Conservation (phyloP, 2,329 filamentous ascomycete genomes). For the Alternaria incomplexa region DNA sequence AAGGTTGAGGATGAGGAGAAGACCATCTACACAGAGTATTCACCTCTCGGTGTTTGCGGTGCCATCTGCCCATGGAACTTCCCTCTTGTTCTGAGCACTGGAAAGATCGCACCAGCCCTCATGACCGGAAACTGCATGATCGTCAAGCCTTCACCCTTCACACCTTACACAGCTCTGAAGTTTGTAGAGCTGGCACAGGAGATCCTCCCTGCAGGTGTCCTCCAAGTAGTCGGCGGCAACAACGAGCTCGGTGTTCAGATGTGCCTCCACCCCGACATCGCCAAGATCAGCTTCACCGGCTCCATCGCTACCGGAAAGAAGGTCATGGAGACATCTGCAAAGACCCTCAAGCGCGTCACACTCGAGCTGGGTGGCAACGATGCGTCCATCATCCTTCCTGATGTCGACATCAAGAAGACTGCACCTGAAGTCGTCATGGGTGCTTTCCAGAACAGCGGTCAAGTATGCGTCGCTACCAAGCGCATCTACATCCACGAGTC, state of each 20-base stretch:
- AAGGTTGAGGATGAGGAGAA: slow-evolving; percentile 54
- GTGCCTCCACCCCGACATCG: slow-evolving; percentile 64
- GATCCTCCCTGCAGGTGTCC: slow-evolving; percentile 67
- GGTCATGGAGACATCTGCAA: slow-evolving; percentile 63
- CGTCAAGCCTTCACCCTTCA: slow-evolving; percentile 64
- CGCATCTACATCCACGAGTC: slow-evolving; percentile 48
- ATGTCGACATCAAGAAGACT: slow-evolving; percentile 61
- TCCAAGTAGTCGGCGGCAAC: slow-evolving; percentile 66
- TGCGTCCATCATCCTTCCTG: slow-evolving; percentile 63
- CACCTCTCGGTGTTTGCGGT: slow-evolving; percentile 55
- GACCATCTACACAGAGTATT: slow-evolving; percentile 54
- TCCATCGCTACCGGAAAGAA: slow-evolving; percentile 66
- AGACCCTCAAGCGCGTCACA: slow-evolving; percentile 66
- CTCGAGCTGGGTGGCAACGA: slow-evolving; percentile 69
- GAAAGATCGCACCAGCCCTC: slow-evolving; percentile 64
- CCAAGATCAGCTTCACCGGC: slow-evolving; percentile 70
- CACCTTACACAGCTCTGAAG: slow-evolving; percentile 65
- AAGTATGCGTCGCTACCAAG: slow-evolving; percentile 50
- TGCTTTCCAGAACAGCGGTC: slow-evolving; percentile 64
- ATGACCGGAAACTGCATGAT: slow-evolving; percentile 64
- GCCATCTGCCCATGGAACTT: slow-evolving; percentile 56
- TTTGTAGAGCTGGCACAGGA: slow-evolving; percentile 63
- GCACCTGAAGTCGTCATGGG: slow-evolving; percentile 58
- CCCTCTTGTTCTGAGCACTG: slow-evolving; percentile 59
- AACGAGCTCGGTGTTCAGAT: slow-evolving; percentile 66